Evolutionary conservation across 2,329 filamentous ascomycete genomes (phyloP).

Genomic region (Neophaeococcomyces aloes): DNA sequence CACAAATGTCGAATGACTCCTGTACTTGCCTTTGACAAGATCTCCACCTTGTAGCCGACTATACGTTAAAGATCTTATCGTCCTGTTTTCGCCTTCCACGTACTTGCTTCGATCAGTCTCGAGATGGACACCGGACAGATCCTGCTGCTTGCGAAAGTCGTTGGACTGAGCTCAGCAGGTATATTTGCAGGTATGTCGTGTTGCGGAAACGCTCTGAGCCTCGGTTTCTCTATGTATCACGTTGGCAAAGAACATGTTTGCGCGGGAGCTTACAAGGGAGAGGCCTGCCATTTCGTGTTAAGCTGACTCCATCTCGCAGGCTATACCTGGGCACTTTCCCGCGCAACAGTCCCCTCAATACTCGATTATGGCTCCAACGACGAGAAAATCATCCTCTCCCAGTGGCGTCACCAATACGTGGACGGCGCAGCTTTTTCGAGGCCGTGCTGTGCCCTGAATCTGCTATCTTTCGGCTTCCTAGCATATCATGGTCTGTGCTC

Average conservation of each 20-base stretch:
- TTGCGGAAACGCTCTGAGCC: not conserved
- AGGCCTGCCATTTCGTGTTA: too few species aligned
- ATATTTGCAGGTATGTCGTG: slow-evolving; percentile 10
- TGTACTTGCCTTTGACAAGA: too few species aligned
- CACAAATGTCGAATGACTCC: too few species aligned
- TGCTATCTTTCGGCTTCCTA: slow-evolving; percentile 12
- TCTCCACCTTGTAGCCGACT: too few species aligned
- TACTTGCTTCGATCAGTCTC: too few species aligned
- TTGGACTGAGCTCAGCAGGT: slow-evolving; percentile 10
- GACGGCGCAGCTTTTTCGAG: slow-evolving; percentile 12
- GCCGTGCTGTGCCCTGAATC: slow-evolving; percentile 13
- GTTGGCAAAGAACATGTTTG: too few species aligned
- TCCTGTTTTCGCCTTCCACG: too few species aligned
- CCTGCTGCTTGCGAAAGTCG: slow-evolving; percentile 9
- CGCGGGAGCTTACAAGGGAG: too few species aligned
- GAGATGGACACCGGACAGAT: too few species aligned
- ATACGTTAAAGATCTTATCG: too few species aligned
- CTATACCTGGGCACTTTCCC: slow-evolving; percentile 16
- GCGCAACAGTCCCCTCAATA: slow-evolving; percentile 12
- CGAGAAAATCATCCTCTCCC: slow-evolving; percentile 3
- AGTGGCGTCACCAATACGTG: slow-evolving; percentile 14
- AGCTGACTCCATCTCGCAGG: slow-evolving; percentile 8
- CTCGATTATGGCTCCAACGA: slow-evolving; percentile 9
- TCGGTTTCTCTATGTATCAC: too few species aligned
- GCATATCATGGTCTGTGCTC: slow-evolving; percentile 8